Evolutionary conservation across 495 filamentous ascomycete species (phyloP), one percentile per base, ranked within the genome.

Genomic region (Penicillium macrosclerotiorum): DNA sequence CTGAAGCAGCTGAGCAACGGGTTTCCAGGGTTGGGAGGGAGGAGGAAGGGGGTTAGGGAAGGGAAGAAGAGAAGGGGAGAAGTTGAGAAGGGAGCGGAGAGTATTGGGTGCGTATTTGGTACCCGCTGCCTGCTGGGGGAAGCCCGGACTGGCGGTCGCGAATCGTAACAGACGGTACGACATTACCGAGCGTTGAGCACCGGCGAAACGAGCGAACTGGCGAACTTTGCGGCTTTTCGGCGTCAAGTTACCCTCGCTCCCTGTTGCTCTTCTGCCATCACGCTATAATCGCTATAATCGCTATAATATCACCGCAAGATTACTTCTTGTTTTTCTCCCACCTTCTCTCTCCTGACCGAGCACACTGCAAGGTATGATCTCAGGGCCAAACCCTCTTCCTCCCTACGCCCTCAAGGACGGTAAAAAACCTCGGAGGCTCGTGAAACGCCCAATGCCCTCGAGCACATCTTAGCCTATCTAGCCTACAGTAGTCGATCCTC

Each of bases 81-180:
- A 55, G 45, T 45, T 35, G 48, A 51, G 57, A 31, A 45, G 54
- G 41, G 45, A 56, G 55, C 38, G 52, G 52, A 56, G 46, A 17
- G 59, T 62, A 60, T 60, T 56, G 43, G 33, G 31, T 12, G 31
- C 47, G 59, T 62, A 62, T 62, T 60, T 47, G 47, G 39, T 59
- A 59, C 47, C 19, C 17, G 36, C 33, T 8, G 20, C 22, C 26
- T 23, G 14, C 35, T 14, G 42, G 13, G 19, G 37, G 37, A 29
- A 19, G 29, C 37, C 31, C 36, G 46, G 25, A 47, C 46, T 27
- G 38, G 40, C 39, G 47, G 44, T 59, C 44, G 36, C 45, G 26
- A 33, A 18, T 23, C 35, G 49, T 52, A 37, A 45, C 27, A n/a
- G 13, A 17, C 17, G 11, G 34, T 52, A 47, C 24, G 23, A 17